phyloP scores from a whole-genome alignment of 257 asterid genomes.

The Marsdenia floribunda region DNA sequence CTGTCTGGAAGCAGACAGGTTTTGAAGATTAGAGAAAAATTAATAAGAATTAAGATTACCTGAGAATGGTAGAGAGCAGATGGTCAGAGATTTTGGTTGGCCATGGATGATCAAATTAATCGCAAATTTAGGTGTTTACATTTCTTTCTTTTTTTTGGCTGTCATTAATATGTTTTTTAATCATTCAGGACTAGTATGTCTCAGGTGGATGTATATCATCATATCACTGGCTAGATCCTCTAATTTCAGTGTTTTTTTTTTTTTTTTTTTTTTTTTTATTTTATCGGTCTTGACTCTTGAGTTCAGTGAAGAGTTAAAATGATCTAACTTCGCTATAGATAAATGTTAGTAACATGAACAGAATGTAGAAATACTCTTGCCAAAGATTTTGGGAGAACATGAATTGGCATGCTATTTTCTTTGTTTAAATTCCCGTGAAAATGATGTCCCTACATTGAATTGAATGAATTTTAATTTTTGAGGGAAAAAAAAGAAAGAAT shows the following conservation, averaged over 20 bases:
- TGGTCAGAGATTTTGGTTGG: slow-evolving; percentile 22
- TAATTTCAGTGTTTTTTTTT: neutral
- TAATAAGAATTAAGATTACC: neutral
- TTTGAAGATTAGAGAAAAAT: slow-evolving; percentile 46
- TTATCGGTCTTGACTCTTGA: no score
- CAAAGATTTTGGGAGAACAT: no score
- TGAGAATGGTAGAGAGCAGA: neutral
- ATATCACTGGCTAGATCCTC: neutral
- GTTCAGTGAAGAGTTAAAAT: slow-evolving; percentile 14
- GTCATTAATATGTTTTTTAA: neutral
- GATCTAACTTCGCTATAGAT: slow-evolving; percentile 5
- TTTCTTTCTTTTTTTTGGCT: no score
- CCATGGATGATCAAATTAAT: neutral
- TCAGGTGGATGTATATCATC: neutral
- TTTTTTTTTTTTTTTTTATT: neutral
- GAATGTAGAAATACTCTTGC: neutral
- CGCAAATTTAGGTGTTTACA: neutral
- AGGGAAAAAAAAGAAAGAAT: no score
- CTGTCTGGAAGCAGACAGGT: slow-evolving; percentile 82
- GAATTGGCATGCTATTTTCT: no score
- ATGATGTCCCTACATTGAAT: no score
- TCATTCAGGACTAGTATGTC: neutral
- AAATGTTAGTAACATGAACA: neutral
- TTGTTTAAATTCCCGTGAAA: no score
- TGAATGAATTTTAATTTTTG: no score